Evolutionary conservation across 495 filamentous ascomycete species (phyloP), one percentile per base, ranked within the genome.

Genomic region (Penicillium psychrofluorescens): DNA sequence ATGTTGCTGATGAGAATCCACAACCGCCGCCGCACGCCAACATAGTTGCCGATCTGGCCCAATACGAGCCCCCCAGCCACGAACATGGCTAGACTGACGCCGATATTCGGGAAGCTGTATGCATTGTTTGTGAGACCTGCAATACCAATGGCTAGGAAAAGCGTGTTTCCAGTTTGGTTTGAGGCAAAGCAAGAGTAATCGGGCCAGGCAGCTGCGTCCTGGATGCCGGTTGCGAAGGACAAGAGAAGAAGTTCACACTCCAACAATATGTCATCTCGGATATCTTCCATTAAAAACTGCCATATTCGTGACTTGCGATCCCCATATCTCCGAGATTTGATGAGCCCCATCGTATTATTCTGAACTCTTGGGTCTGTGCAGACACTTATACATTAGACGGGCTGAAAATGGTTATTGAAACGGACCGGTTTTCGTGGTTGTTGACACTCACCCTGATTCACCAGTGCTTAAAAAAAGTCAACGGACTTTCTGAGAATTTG

Each of bases 81-180:
- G 53, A 84, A 84, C 40, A 75, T 59, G 22, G 65, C 67, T 5
- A 84, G 70, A 14, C 72, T 74, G 7, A 68, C 46, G 29, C 62
- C 76, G 41, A 80, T 78, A 51, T 79, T 79, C 39, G 66, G 43
- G 35, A 74, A 50, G 42, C 43, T 51, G 37, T 52, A 58, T 10
- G 45, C 45, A 10, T 58, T 44, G 35, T 65, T 66, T 40, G 68
- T 67, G 13, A 75, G 55, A 14, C 71, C 58, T 11, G 77, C 73
- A 28, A 76, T 49, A 33, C 44, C 67, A 36, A 78, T 61, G 29
- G 76, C 78, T 13, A 81, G 65, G 35, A 81, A 56, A 36, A 84
- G 71, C 11, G 77, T 78, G 62, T 82, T 84, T 49, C 80, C 79
- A 1, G 80, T 82, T 51, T 84, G 78, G 59, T 82, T 83, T 29